Percentiles rank a stretch among this genome's conserved stretches.
Evolutionary conservation across 2,329 filamentous ascomycete species (phyloP).

Genomic region (Aspergillus sp.): DNA sequence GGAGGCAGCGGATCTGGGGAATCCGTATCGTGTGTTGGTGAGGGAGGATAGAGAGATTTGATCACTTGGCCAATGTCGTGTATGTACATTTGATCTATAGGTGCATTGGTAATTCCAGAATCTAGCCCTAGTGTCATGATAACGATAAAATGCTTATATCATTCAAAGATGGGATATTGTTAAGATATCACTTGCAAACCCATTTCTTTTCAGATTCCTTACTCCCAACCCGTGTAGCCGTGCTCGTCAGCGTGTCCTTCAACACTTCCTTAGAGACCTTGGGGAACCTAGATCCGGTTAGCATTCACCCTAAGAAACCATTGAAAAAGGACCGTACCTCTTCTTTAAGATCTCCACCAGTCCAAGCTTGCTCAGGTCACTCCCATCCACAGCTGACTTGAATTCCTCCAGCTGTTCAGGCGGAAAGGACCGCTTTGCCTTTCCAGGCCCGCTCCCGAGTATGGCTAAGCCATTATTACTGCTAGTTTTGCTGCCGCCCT

Average conservation of each 20-base stretch:
- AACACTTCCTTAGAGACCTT: conserved; percentile 64
- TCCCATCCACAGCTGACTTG: conserved; percentile 62
- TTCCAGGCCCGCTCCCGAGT: conserved; percentile 7
- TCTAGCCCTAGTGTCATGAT: too few species aligned
- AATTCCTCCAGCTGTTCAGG: conserved; percentile 59
- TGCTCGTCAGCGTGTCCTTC: conserved; percentile 59
- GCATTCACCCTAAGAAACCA: background rate
- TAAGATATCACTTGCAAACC: conserved; percentile 39
- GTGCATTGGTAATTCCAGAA: too few species aligned
- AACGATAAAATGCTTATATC: too few species aligned
- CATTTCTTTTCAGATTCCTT: conserved; percentile 61
- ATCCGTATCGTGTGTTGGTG: conserved; percentile 15
- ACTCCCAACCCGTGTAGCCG: conserved; percentile 58
- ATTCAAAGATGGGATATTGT: too few species aligned
- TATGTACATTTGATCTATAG: too few species aligned
- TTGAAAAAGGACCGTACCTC: conserved; percentile 36
- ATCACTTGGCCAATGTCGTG: too few species aligned
- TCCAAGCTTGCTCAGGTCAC: conserved; percentile 65
- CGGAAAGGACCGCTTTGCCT: conserved; percentile 45
- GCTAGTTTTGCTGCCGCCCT: too few species aligned
- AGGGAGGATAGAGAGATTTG: too few species aligned
- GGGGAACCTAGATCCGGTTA: conserved; percentile 49
- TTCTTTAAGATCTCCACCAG: conserved; percentile 70
- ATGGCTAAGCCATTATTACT: too few species aligned
- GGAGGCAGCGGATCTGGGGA: conserved; percentile 16